Base-by-base conservation (phyloP, 2,329 filamentous ascomycete genomes). In the Xylaria polymorpha region DNA sequence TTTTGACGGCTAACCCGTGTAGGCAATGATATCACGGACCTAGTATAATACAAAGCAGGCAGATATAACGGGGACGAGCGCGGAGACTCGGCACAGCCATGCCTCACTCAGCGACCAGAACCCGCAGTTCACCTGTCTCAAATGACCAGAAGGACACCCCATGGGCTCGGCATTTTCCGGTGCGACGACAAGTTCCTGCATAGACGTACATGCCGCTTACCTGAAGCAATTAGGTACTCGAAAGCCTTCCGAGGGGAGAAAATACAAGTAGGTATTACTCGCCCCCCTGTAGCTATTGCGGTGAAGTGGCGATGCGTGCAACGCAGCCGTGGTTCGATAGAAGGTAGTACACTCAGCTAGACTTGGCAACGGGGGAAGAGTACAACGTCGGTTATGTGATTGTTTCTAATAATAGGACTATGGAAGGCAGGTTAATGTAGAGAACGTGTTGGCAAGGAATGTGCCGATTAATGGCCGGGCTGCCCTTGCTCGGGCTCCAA, bases 131-230 rank as follows among this genome's bases (percentile, higher is more conserved):
- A 56, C n/a, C 20, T 39, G 35, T 56, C 32, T 56, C 32, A 56
- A 56, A 56, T 56, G 35, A 56, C 53, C 32, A 56, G 15, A 22
- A 14, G 32, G n/a, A 14, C n/a, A 29, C n/a, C 51, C 18, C 29
- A 37, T 20, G 9, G 29, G 48, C 15, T 25, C 56, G 56, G 56
- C 48, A 55, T 66, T 29, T 9, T 25, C 55, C 18, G 66, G 20
- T 39, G 35, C 32, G 53, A 46, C 43, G 46, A 58, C 41, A 7
- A 53, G 61, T 68, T 64, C 61, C 66, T 68, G 60, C 61, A 64
- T 64, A 46, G 32, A 50, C 39, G 53, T 18, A 48, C 41, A 20
- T 8, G 41, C 39, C 29, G 48, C 39, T 63, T 59, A 50, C 44
- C 6, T 53, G 51, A 62, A 37, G 43, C 18, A 12, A 62, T 59